Conservation (phyloP, 1,284 basidiomycete genomes). For the Bondarzewia mesenterica region DNA sequence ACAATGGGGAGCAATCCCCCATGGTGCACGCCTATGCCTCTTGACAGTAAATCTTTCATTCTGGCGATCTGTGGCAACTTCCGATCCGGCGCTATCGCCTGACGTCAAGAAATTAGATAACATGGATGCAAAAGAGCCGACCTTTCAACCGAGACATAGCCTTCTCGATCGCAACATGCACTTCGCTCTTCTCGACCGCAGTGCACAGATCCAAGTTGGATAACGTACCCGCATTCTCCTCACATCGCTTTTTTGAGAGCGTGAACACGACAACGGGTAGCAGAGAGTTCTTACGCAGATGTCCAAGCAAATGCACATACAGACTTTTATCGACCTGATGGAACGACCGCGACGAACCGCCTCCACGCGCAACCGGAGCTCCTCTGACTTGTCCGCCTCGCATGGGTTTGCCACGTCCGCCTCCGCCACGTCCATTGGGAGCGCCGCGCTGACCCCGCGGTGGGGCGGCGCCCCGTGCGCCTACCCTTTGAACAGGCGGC, state of each 20-base stretch:
- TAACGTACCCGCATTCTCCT: constrained; percentile 90
- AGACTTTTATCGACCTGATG: constrained; percentile 82
- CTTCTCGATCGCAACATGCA: constrained; percentile 91
- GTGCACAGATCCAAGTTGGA: constrained; percentile 86
- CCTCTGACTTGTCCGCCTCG: constrained; percentile 37
- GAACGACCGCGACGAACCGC: constrained; percentile 50
- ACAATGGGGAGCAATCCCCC: constrained; percentile 95
- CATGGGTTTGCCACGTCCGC: constrained; percentile 36
- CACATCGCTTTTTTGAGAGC: constrained; percentile 94
- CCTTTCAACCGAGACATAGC: constrained; percentile 90
- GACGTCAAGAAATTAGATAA: constrained; percentile 1
- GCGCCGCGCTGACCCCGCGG: constrained; percentile 56
- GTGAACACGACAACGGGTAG: constrained; percentile 97
- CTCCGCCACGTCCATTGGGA: constrained; percentile 30
- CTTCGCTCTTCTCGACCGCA: constrained; percentile 90
- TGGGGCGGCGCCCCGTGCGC: constrained; percentile 66
- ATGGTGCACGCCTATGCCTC: constrained; percentile 97
- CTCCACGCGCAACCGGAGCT: constrained; percentile 36
- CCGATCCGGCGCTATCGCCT: constrained; percentile 71
- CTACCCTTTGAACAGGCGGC: constrained; percentile 72
- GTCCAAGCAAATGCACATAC: constrained; percentile 87
- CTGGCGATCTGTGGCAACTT: constrained; percentile 91
- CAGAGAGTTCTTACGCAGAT: constrained; percentile 80
- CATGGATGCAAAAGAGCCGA: constrained; percentile 21
- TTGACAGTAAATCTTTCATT: constrained; percentile 85